These are phyloP conservation scores for Claviceps spartinae DNA, from an alignment of 2,329 filamentous ascomycete species.

Conservation along the genomic window DNA sequence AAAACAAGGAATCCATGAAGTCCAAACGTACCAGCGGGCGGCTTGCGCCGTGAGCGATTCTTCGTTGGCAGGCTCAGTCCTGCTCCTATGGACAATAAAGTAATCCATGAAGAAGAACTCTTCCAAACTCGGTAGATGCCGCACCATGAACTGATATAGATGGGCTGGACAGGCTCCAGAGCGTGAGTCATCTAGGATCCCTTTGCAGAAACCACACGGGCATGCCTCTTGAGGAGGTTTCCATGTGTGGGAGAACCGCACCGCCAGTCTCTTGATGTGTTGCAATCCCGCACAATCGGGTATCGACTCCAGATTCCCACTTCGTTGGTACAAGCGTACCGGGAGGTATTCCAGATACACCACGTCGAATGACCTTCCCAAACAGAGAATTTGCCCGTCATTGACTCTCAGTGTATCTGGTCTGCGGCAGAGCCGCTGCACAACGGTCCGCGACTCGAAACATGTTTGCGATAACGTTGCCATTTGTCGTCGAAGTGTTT, in stretches of 20 bases:
- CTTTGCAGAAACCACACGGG: constrained; percentile 22
- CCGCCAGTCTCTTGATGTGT: constrained; percentile 24
- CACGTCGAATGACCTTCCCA: constrained; percentile 17
- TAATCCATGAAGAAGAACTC: constrained; percentile 33
- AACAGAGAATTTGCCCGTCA: constrained; percentile 16
- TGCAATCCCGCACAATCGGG: constrained; percentile 17
- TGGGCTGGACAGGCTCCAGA: constrained; percentile 23
- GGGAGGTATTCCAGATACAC: constrained; percentile 23
- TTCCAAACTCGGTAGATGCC: constrained; percentile 27
- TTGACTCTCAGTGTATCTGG: constrained; percentile 13
- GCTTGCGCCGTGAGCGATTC: neutral
- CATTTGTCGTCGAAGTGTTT: constrained; percentile 15
- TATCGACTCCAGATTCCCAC: constrained; percentile 14
- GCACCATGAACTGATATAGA: constrained; percentile 29
- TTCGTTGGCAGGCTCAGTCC: neutral
- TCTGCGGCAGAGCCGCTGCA: constrained; percentile 10
- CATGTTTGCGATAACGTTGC: constrained; percentile 15
- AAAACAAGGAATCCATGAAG: no score
- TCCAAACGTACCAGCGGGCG: neutral
- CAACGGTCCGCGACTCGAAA: constrained; percentile 13
- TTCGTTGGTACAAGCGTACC: constrained; percentile 13
- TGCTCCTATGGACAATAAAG: constrained; percentile 20
- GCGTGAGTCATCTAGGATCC: constrained; percentile 14
- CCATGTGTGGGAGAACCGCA: constrained; percentile 30
- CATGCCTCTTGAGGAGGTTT: constrained; percentile 14